Percentiles rank a stretch among this genome's conserved stretches.
phyloP scores from a whole-genome alignment of 192 early-diverging fungal genomes.

The Pilaira anomala region DNA sequence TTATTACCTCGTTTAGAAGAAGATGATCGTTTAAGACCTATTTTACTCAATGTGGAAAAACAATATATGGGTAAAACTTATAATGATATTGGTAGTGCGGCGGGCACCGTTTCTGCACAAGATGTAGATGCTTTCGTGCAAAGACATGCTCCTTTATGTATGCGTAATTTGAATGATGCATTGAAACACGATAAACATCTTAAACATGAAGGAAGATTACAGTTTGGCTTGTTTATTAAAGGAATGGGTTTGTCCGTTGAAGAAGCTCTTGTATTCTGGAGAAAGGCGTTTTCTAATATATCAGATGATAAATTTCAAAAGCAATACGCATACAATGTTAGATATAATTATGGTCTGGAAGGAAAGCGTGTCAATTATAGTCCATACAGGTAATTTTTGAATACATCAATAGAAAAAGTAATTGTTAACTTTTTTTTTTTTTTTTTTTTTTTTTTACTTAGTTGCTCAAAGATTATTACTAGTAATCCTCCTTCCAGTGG shows the following conservation, averaged over 20 bases:
- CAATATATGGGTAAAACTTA: conserved; percentile 77
- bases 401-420: background rate
- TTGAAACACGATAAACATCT: conserved; percentile 77
- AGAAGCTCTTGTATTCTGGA: conserved; percentile 92
- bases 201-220: conserved; percentile 84
- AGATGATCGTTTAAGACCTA: conserved; percentile 85
- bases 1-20: conserved; percentile 85
- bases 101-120: conserved; percentile 45
- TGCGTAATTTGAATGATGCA: conserved; percentile 75
- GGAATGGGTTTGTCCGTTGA: conserved; percentile 86
- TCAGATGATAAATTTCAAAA: conserved; percentile 92
- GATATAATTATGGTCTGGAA: conserved; percentile 95
- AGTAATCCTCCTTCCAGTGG: conserved; percentile 71
- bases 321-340: conserved; percentile 90
- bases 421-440: background rate
- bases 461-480: conserved; percentile 87
- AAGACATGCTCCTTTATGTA: conserved; percentile 86
- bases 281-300: conserved; percentile 70
- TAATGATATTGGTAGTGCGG: conserved; percentile 7
- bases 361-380: conserved; percentile 80
- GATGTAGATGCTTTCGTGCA: conserved; percentile 64
- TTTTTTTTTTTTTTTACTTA: conserved; percentile 8
- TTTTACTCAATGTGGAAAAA: conserved; percentile 81
- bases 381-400: conserved; percentile 57
- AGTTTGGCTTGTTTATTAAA: conserved; percentile 93